These are phyloP conservation scores for Sanguinoderma infundibulare DNA, from an alignment of 1,284 basidiomycete genomes.

Conservation along the genomic window DNA sequence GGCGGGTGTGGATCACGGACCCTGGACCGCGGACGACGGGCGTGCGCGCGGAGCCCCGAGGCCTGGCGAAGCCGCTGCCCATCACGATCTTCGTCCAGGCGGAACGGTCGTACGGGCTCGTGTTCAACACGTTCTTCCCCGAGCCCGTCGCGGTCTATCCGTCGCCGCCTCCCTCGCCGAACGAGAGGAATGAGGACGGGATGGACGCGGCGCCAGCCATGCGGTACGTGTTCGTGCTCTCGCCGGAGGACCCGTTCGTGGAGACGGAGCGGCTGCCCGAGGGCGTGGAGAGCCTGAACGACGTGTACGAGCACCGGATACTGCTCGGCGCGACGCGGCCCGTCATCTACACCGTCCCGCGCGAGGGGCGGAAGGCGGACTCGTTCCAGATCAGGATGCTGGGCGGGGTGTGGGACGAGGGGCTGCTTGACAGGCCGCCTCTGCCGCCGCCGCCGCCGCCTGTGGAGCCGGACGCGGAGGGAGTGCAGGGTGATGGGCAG, in stretches of 20 bases:
- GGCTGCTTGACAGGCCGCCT: neutral
- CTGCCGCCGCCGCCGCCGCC: neutral
- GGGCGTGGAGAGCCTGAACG: neutral
- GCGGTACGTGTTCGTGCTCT: constrained; percentile 1
- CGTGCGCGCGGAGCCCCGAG: constrained; percentile 34
- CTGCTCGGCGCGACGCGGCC: constrained; percentile 54
- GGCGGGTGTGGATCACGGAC: constrained; percentile 56
- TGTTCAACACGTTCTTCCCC: constrained; percentile 25
- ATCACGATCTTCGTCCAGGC: constrained; percentile 33
- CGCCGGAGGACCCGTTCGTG: constrained; percentile 12
- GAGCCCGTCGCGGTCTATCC: no score
- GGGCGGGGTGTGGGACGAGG: constrained; percentile 15
- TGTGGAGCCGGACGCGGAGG: neutral
- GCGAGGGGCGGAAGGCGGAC: neutral
- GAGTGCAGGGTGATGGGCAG: no score
- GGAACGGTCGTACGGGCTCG: constrained; percentile 4
- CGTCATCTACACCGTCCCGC: constrained; percentile 46
- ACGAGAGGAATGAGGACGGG: no score
- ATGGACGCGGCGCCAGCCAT: neutral
- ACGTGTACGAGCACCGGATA: constrained; percentile 31
- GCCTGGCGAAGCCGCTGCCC: constrained; percentile 44
- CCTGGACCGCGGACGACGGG: constrained; percentile 42
- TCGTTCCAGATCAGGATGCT: constrained; percentile 14
- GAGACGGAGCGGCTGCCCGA: constrained; percentile 7
- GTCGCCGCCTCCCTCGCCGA: no score